Evolutionary conservation across 2,329 filamentous ascomycete genomes (phyloP), one percentile per base, ranked within the genome.

Genomic region (Colletotrichum chrysophilum): DNA sequence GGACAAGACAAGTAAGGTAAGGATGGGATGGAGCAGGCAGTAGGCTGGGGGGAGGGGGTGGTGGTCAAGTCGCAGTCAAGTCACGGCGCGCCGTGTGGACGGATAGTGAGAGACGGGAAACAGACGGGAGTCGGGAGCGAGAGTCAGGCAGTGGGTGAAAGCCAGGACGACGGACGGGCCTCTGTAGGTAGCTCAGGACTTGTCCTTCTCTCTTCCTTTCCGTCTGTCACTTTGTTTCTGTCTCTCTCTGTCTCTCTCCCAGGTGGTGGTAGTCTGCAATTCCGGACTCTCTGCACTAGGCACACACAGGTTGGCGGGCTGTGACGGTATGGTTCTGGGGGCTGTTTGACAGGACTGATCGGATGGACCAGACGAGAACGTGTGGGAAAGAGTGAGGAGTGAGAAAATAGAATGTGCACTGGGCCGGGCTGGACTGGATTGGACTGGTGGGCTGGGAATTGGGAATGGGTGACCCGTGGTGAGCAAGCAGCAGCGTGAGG

Each of bases 331-430:
- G 18, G 60, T 48, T 48, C n/a, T 48, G 26, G 71, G 30, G 18
- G 30, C n/a, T 26, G 56, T 60, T 60, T 32, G 30, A 62, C 28
- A 36, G 60, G 30, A 36, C 10, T 62, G 60, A 32, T n/a, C 28
- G 48, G 26, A 52, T 68, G 65, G 56, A 66, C 56, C 56, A 64
- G 62, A 32, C 68, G 55, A 61, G 68, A 58, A 48, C 30, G 36
- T 24, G 43, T 62, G 68, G 58, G 30, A 71, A 71, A 24, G 66
- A 58, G 67, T 21, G 66, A 62, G 56, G 74, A 67, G 70, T 65
- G 36, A 75, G 75, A 76, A 76, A 76, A 76, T 75, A 76, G 71
- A 76, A 71, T 64, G 65, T 32, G 70, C 62, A 60, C 71, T 65
- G 18, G 34, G 55, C 30, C 14, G 52, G 24, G 66, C n/a, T n/a